Evolutionary conservation across 768 basidiomycete genomes (phyloP).

Genomic region (Lentinula lateritia): DNA sequence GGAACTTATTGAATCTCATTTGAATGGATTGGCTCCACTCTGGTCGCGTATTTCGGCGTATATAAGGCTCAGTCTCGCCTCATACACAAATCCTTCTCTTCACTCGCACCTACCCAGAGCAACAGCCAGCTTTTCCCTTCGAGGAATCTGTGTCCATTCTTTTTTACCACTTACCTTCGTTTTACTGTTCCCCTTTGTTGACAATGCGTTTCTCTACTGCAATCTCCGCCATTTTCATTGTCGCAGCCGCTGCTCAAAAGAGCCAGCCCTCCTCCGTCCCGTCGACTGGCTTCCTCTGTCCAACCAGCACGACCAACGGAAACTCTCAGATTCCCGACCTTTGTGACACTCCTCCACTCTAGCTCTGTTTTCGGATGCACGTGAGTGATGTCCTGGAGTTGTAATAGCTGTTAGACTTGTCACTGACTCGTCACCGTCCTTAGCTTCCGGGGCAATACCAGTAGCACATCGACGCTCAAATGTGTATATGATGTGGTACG

Average conservation of each 20-base stretch:
- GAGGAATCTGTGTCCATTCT: slow-evolving; percentile 1
- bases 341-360: slow-evolving; percentile 1
- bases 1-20: not conserved
- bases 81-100: not conserved
- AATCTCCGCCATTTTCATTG: not conserved
- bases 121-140: not conserved
- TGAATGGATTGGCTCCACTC: not conserved
- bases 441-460: not conserved
- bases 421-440: not conserved
- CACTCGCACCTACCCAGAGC: not conserved
- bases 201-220: slow-evolving; percentile 1
- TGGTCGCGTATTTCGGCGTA: not conserved
- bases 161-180: not conserved
- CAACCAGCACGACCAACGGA: not conserved
- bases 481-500: slow-evolving; percentile 3
- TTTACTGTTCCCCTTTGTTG: not conserved
- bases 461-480: not conserved
- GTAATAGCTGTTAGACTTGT: not conserved
- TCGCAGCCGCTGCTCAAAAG: not conserved
- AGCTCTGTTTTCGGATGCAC: slow-evolving; percentile 1
- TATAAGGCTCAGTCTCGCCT: not conserved
- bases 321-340: not conserved
- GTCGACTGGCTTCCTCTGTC: not conserved
- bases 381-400: not conserved
- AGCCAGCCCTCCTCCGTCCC: not conserved